A percentile compares a stretch with the other conserved stretches of the same genome.
phyloP scores from a whole-genome alignment of 768 basidiomycete species.

The Mycena olivaceomarginata region DNA sequence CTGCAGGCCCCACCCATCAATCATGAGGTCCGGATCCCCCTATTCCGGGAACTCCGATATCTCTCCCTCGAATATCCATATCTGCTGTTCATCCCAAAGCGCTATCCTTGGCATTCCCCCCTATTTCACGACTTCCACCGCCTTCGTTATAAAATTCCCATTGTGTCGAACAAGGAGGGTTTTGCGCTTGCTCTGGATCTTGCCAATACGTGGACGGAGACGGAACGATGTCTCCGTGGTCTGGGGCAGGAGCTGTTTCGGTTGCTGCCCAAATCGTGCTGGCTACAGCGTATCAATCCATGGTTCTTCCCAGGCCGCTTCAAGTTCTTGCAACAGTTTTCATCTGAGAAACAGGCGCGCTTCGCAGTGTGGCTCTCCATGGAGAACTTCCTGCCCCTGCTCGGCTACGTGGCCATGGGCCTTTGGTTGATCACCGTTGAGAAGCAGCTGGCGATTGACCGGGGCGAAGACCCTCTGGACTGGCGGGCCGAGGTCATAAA shows the following conservation, averaged over 20 bases:
- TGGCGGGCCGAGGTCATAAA: not conserved
- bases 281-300: not conserved
- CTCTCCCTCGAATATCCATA: not conserved
- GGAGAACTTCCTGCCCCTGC: constrained; percentile 4
- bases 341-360: not conserved
- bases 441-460: not conserved
- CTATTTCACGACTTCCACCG: not conserved
- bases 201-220: not conserved
- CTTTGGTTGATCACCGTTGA: not conserved
- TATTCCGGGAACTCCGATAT: constrained; percentile 9
- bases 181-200: not conserved
- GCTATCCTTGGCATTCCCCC: not conserved
- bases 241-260: not conserved
- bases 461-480: not conserved
- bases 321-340: not conserved
- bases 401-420: constrained; percentile 21
- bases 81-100: constrained; percentile 11
- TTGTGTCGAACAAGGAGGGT: not conserved
- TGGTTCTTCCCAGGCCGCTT: constrained; percentile 21
- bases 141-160: not conserved
- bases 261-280: not conserved
- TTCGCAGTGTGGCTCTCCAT: constrained; percentile 4
- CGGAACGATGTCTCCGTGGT: not conserved
- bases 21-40: not conserved
- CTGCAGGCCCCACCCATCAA: not conserved